Conservation (phyloP, 1,139 yeast genomes). For the Yarrowia galli region DNA sequence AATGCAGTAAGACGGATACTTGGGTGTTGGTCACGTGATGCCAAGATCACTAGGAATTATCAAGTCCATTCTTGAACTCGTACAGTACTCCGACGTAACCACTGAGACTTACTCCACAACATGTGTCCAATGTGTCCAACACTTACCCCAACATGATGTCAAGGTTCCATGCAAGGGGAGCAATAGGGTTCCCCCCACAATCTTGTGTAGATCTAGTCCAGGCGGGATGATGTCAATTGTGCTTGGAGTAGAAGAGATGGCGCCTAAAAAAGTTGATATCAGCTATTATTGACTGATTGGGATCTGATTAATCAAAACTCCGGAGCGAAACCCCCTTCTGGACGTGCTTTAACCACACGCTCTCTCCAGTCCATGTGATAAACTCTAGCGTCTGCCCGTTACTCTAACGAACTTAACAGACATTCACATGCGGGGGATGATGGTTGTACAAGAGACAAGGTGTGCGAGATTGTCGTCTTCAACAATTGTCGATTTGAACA, state of each 20-base stretch:
- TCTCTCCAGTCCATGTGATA: slow-evolving; percentile 16
- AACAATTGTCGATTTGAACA: background rate
- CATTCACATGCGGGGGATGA: slow-evolving; percentile 25
- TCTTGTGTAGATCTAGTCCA: background rate
- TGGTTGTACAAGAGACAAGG: too few species aligned
- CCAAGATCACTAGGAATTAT: too few species aligned
- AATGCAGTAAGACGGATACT: too few species aligned
- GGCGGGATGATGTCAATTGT: background rate
- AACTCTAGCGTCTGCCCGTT: slow-evolving; percentile 18
- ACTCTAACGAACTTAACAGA: slow-evolving; percentile 6
- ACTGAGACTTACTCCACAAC: too few species aligned
- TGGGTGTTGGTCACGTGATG: too few species aligned
- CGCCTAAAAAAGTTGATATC: background rate
- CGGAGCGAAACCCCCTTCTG: background rate
- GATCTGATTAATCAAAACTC: too few species aligned
- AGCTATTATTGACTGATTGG: too few species aligned
- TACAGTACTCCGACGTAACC: too few species aligned
- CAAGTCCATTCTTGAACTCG: too few species aligned
- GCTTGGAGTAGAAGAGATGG: background rate
- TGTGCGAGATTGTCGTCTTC: background rate
- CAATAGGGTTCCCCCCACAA: slow-evolving; percentile 14
- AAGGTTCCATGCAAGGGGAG: background rate
- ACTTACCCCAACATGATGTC: slow-evolving; percentile 8
- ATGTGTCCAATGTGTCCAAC: too few species aligned
- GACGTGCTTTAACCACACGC: too few species aligned